Percentiles rank a stretch among this genome's conserved stretches.
Conservation (phyloP, 257 asterid species). For the Fraxinus pennsylvanica region DNA sequence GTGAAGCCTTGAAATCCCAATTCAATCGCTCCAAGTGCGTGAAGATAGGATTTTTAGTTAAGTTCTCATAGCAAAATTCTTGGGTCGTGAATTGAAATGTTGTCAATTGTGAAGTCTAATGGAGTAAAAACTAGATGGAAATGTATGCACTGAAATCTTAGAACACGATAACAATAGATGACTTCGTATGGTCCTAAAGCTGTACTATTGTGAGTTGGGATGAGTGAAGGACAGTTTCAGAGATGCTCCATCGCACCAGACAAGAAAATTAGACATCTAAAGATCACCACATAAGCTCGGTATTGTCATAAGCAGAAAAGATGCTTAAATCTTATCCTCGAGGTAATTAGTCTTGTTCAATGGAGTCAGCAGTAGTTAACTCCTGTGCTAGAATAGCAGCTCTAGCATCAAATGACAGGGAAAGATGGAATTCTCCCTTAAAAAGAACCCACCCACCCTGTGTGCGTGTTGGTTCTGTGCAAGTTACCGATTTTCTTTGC, state of each 20-base stretch:
- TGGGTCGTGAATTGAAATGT: no score
- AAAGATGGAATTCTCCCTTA: no score
- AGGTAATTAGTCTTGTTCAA: no score
- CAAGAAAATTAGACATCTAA: not conserved
- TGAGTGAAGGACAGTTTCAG: not conserved
- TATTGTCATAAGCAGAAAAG: not conserved
- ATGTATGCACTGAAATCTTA: no score
- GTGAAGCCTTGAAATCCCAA: not conserved
- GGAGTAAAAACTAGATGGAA: no score
- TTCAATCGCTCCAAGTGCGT: not conserved
- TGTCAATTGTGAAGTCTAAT: no score
- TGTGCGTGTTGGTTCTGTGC: not conserved
- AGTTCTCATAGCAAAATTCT: no score
- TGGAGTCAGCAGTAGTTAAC: no score
- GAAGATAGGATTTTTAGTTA: not conserved
- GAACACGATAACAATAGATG: not conserved
- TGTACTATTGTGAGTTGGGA: not conserved
- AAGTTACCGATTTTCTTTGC: not conserved
- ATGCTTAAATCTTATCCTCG: not conserved
- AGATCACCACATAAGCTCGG: not conserved
- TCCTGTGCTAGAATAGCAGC: no score
- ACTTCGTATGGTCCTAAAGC: not conserved
- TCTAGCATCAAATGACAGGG: no score
- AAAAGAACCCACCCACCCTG: no score
- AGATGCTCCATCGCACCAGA: not conserved